Evolutionary conservation across 352 stramenopile species (phyloP).

Genomic region (Phytophthora idaei): DNA sequence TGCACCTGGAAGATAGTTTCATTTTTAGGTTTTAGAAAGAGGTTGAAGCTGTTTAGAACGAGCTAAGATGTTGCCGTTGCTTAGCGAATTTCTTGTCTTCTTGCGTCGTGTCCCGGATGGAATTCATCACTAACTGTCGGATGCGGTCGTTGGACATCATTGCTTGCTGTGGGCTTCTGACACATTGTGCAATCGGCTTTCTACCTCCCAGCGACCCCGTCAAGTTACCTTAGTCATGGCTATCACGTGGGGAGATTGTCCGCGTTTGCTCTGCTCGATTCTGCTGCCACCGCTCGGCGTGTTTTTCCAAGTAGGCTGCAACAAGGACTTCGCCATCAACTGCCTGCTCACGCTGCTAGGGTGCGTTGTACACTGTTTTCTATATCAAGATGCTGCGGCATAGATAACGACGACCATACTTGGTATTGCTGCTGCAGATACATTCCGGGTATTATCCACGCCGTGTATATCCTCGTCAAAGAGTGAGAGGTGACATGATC

Average conservation of each 20-base stretch:
- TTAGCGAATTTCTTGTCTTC: neutral
- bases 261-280: conserved; percentile 52
- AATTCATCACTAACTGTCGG: conserved; percentile 21
- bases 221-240: conserved; percentile 37
- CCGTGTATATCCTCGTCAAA: conserved; percentile 56
- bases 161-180: neutral
- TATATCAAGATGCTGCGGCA: no score
- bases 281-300: conserved; percentile 58
- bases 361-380: conserved; percentile 20
- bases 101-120: conserved; percentile 17
- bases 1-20: neutral
- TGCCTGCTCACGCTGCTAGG: conserved; percentile 64
- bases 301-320: conserved; percentile 60
- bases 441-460: conserved; percentile 62
- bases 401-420: neutral
- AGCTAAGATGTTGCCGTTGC: conserved; percentile 6
- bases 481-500: conserved; percentile 30
- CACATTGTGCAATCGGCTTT: conserved; percentile 24
- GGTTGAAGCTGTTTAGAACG: conserved; percentile 20
- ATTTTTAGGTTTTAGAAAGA: neutral
- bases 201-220: neutral
- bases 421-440: conserved; percentile 35
- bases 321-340: conserved; percentile 72
- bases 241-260: conserved; percentile 49
- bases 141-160: conserved; percentile 20